Conservation (phyloP, 139 green algal species). For the Bryopsis sp. region DNA sequence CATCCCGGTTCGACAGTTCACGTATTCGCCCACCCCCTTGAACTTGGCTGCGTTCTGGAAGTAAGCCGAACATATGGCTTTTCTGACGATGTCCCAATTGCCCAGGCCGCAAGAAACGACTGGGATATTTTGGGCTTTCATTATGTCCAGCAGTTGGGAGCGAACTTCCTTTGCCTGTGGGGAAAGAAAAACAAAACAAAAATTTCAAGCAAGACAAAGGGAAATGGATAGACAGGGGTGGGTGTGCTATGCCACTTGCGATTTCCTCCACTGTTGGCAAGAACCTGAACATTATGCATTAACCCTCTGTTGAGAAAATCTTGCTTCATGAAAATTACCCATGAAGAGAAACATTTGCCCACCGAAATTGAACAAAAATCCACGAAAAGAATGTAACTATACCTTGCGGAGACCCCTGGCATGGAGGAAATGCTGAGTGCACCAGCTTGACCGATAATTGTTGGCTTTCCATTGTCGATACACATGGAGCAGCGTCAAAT, state of each 20-base stretch:
- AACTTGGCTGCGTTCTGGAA: conserved; percentile 93
- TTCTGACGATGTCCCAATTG: conserved; percentile 91
- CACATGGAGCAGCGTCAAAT: conserved; percentile 96
- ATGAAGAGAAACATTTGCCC: too few relatives aligned
- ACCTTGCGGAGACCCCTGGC: conserved; percentile 87
- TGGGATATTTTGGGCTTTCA: conserved; percentile 78
- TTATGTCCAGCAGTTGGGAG: conserved; percentile 89
- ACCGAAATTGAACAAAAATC: too few relatives aligned
- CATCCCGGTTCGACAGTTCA: conserved; percentile 77
- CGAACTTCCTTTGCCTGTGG: conserved; percentile 56
- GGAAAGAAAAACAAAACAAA: neutral
- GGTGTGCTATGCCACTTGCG: too few relatives aligned
- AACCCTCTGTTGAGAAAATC: too few relatives aligned
- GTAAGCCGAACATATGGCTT: conserved; percentile 94
- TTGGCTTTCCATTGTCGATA: conserved; percentile 96
- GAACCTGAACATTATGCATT: too few relatives aligned
- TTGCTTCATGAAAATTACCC: too few relatives aligned
- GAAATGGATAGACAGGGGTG: neutral
- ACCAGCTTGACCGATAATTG: conserved; percentile 88
- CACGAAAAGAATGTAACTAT: conserved; percentile 18
- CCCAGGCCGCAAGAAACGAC: conserved; percentile 47
- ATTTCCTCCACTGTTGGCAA: too few relatives aligned
- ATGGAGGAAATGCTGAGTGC: conserved; percentile 90
- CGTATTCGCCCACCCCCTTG: conserved; percentile 91
- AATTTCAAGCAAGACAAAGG: neutral